Evolutionary conservation across 2,329 filamentous ascomycete species (phyloP).

Genomic region (Thielaviopsis ethacetica): DNA sequence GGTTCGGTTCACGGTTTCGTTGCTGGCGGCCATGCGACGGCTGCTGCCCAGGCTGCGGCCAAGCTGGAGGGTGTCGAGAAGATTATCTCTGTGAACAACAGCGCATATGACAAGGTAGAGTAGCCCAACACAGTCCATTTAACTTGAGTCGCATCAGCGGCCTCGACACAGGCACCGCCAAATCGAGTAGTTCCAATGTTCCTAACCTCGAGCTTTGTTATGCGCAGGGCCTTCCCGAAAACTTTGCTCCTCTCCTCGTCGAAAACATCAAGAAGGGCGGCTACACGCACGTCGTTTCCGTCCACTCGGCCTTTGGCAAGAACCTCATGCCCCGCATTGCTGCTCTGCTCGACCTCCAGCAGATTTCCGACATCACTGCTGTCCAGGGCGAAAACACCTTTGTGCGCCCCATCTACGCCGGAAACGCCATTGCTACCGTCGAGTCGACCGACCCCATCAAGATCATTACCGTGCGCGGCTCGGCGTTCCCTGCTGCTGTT

Average conservation of each 20-base stretch:
- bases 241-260: slow-evolving; percentile 78
- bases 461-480: slow-evolving; percentile 81
- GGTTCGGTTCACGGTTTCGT: slow-evolving; percentile 76
- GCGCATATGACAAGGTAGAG: slow-evolving; percentile 73
- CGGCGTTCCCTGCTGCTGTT: slow-evolving; percentile 67
- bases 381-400: slow-evolving; percentile 90
- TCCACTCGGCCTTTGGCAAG: slow-evolving; percentile 94
- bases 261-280: slow-evolving; percentile 95
- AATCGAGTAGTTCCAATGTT: not conserved
- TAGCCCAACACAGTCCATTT: not conserved
- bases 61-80: slow-evolving; percentile 87
- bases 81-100: slow-evolving; percentile 75
- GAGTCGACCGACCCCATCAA: slow-evolving; percentile 78
- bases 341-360: slow-evolving; percentile 79
- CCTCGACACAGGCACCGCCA: too few species aligned
- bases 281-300: slow-evolving; percentile 80
- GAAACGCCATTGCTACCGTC: slow-evolving; percentile 92
- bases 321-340: slow-evolving; percentile 82
- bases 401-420: slow-evolving; percentile 90
- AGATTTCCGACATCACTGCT: slow-evolving; percentile 77
- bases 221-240: slow-evolving; percentile 72
- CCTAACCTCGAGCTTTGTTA: slow-evolving; percentile 1
- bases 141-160: not conserved
- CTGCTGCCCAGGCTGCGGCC: slow-evolving; percentile 64
- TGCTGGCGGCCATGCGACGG: slow-evolving; percentile 62